Conservation (phyloP, 352 stramenopile species). For the Pythium apleroticum region DNA sequence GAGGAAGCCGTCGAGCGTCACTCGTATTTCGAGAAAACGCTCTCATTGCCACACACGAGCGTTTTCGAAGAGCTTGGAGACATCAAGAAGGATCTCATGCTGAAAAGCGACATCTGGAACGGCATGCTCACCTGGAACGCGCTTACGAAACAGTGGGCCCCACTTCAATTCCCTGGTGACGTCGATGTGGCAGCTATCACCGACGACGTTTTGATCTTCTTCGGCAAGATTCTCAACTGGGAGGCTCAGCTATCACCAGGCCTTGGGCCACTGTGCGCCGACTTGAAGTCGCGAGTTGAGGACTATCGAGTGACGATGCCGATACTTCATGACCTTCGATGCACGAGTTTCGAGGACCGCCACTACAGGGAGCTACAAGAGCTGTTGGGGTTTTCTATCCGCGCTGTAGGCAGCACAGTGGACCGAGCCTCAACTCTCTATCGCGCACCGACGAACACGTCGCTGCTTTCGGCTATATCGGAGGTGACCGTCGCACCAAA, state of each 20-base stretch:
- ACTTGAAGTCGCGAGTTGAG: slow-evolving; percentile 78
- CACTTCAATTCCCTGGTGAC: slow-evolving; percentile 49
- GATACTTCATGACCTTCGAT: slow-evolving; percentile 62
- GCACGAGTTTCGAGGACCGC: slow-evolving; percentile 58
- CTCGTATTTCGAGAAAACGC: slow-evolving; percentile 54
- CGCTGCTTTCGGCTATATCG: neutral
- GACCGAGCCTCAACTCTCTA: neutral
- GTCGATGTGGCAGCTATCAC: slow-evolving; percentile 73
- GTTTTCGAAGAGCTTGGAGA: slow-evolving; percentile 85
- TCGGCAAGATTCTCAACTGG: slow-evolving; percentile 44
- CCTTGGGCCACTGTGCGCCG: slow-evolving; percentile 43
- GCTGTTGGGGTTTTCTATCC: slow-evolving; percentile 81
- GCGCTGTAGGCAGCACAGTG: slow-evolving; percentile 9
- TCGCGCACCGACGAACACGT: neutral
- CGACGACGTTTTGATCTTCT: slow-evolving; percentile 65
- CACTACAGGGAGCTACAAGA: slow-evolving; percentile 55
- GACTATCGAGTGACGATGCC: slow-evolving; percentile 83
- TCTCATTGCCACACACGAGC: slow-evolving; percentile 50
- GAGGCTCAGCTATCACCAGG: slow-evolving; percentile 53
- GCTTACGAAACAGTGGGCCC: slow-evolving; percentile 46
- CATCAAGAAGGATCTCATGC: slow-evolving; percentile 59
- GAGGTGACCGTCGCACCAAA: neutral
- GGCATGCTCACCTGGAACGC: slow-evolving; percentile 63
- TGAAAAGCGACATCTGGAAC: slow-evolving; percentile 87
- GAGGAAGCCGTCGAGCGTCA: slow-evolving; percentile 41